phyloP scores from a whole-genome alignment of 164 flowering plant genomes.

The Echeveria elegans region DNA sequence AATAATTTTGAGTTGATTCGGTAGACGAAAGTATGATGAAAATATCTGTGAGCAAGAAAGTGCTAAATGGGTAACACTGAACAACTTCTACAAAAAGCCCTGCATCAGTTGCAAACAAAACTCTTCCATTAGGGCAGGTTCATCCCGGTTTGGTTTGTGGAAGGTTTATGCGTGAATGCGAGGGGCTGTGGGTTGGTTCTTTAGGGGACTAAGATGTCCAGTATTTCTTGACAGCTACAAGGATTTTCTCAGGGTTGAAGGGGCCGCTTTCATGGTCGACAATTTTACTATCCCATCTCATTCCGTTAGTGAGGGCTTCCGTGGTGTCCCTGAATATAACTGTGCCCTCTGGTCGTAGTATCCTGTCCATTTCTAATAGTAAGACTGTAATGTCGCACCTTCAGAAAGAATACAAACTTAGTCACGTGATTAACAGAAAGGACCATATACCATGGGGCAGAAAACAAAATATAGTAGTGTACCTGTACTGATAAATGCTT shows the following conservation, averaged over 20 bases:
- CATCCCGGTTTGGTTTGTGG: no score
- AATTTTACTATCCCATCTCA: constrained; percentile 85
- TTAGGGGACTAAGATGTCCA: constrained; percentile 72
- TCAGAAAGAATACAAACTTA: constrained; percentile 7
- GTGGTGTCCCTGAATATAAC: constrained; percentile 83
- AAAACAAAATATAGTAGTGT: constrained; percentile 15
- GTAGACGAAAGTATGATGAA: no score
- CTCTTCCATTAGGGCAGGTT: no score
- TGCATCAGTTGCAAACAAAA: no score
- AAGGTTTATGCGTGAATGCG: no score
- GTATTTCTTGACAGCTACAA: constrained; percentile 74
- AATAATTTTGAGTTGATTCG: no score
- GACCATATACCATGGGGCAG: background rate
- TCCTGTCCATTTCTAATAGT: constrained; percentile 92
- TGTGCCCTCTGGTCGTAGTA: constrained; percentile 92
- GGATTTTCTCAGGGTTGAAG: constrained; percentile 87
- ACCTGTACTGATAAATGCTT: constrained; percentile 88
- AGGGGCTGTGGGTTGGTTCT: no score
- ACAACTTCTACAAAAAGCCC: no score
- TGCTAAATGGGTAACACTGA: no score
- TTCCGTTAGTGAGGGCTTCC: constrained; percentile 71
- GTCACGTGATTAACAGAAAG: no score
- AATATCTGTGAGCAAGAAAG: no score
- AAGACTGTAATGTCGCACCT: constrained; percentile 86
- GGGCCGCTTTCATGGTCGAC: constrained; percentile 94